phyloP scores from a whole-genome alignment of 495 filamentous ascomycete species.

The Opeltia flavorubescens region DNA sequence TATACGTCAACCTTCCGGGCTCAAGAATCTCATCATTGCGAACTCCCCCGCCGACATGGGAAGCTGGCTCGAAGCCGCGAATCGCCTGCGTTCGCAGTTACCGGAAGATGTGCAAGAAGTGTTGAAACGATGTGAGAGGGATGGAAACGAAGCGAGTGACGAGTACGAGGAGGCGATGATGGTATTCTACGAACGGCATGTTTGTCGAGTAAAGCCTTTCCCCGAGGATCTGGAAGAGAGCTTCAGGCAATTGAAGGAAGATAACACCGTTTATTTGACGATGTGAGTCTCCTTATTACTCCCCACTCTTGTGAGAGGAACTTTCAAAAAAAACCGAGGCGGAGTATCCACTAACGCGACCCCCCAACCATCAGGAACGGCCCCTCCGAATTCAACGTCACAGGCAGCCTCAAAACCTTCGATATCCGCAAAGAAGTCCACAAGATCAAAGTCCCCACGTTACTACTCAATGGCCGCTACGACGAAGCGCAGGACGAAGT shows the following conservation, averaged over 20 bases:
- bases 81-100: conserved; percentile 20
- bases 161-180: conserved; percentile 31
- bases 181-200: conserved; percentile 27
- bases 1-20: conserved; percentile 20
- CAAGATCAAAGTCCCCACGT: conserved; percentile 25
- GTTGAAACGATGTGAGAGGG: conserved; percentile 23
- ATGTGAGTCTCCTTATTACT: conserved; percentile 21
- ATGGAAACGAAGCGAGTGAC: conserved; percentile 23
- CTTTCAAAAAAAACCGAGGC: no score
- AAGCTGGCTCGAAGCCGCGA: conserved; percentile 17
- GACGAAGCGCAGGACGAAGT: conserved; percentile 34
- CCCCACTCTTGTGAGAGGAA: background rate
- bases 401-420: conserved; percentile 31
- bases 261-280: conserved; percentile 29
- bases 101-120: conserved; percentile 29
- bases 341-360: no score
- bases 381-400: conserved; percentile 32
- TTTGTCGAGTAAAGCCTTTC: conserved; percentile 25
- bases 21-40: conserved; percentile 28
- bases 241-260: conserved; percentile 26
- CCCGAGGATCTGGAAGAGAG: conserved; percentile 20
- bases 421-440: conserved; percentile 18
- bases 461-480: conserved; percentile 36
- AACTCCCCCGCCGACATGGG: conserved; percentile 24
- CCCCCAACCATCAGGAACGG: conserved; percentile 26